Base-by-base conservation (phyloP, 257 asterid genomes). In the Striga asiatica region DNA sequence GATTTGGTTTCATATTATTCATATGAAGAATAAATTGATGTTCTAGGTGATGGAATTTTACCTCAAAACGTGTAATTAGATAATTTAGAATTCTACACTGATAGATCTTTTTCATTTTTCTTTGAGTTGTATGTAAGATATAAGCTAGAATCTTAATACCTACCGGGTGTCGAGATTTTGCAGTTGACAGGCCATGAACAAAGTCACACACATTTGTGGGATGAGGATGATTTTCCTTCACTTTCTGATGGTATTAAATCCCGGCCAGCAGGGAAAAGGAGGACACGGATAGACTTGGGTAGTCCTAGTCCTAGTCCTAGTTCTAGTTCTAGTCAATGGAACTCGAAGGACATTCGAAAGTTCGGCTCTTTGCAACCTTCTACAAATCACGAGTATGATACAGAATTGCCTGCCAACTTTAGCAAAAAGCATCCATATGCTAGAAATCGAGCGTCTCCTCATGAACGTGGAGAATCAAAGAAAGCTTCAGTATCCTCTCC, bases 141-240 rank as follows among this genome's bases (percentile, higher is more conserved):
- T 8, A 47, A 47, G 63, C 47, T 27, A 48, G 29, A 20, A 5
- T 54, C 19, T 43, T 66, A 54, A 46, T 64, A 50, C 7, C 7
- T n/a, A n/a, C n/a, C n/a, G 5, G 32, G 32, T 27, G 7, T 3
- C 32, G n/a, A 27, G 7, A 27, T 27, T 3, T 45, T 48, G 50
- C 65, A 47, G 68, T n/a, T 41, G 7, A 23, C 32, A 20, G 55
- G 50, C 20, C 13, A 59, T 28, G 41, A 41, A 43, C 10, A 18
- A 50, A 35, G 53, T 3, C 65, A 19, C 35, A 29, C 48, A 5
- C 13, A n/a, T 16, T 16, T 16, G 12, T 2, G 3, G 34, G 13
- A 21, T 29, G 73, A 52, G 12, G 35, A 64, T 16, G 67, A 70
- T 0, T 49, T 52, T 55, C 71, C 76, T 46, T n/a, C 75, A 37